phyloP scores from a whole-genome alignment of 1,139 yeast species.

The Candida smagusa region DNA sequence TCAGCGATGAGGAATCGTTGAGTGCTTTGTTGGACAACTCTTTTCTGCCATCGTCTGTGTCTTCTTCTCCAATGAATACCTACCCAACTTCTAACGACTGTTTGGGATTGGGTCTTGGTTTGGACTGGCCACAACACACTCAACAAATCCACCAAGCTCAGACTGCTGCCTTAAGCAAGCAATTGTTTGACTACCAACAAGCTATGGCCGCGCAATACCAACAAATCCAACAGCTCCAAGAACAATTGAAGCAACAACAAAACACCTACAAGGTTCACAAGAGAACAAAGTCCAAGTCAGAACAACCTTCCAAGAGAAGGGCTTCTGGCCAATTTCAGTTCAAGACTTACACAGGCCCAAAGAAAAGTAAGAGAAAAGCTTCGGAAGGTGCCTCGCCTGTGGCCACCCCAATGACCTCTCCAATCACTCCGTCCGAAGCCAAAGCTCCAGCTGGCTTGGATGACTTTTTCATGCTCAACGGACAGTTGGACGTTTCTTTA shows the following conservation, averaged over 20 bases:
- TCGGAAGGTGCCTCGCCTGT: constrained; percentile 1
- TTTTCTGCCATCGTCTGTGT: constrained; percentile 8
- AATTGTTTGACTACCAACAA: constrained; percentile 21
- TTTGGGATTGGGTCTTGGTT: constrained; percentile 25
- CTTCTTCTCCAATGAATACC: constrained; percentile 1
- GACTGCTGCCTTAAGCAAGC: constrained; percentile 12
- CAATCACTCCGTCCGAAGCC: constrained; percentile 7
- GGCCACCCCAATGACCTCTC: constrained; percentile 1
- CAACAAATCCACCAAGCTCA: constrained; percentile 6
- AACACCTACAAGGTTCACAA: constrained; percentile 10
- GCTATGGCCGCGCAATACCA: constrained; percentile 24
- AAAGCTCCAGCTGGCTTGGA: constrained; percentile 23
- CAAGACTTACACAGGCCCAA: constrained; percentile 38
- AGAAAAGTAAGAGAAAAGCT: constrained; percentile 20
- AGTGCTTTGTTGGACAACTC: constrained; percentile 11
- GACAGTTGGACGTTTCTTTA: constrained; percentile 23
- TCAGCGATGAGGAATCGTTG: constrained; percentile 12
- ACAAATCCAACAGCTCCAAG: constrained; percentile 25
- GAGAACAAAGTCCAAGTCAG: constrained; percentile 25
- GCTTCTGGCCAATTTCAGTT: constrained; percentile 32
- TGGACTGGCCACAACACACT: constrained; percentile 12
- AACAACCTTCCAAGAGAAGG: constrained; percentile 22
- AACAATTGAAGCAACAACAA: constrained; percentile 17
- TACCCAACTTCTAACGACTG: constrained; percentile 6
- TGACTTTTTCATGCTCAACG: constrained; percentile 31